phyloP scores from a whole-genome alignment of 495 filamentous ascomycete species.

The Neurospora sp. region DNA sequence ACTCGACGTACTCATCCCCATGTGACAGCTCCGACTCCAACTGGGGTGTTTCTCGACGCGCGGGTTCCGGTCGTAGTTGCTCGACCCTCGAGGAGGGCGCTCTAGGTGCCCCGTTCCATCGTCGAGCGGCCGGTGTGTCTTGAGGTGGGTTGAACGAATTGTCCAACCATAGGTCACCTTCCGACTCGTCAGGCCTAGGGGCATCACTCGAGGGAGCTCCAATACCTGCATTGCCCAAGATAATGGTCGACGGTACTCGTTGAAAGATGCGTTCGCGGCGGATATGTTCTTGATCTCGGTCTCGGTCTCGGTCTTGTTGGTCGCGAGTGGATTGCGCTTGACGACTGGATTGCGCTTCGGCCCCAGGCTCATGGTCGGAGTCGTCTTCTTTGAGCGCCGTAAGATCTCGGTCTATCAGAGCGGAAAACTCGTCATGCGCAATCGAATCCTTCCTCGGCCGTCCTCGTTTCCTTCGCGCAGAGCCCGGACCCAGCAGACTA shows the following conservation, averaged over 20 bases:
- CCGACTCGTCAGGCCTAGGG: neutral
- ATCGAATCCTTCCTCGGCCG: constrained; percentile 18
- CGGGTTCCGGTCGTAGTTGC: neutral
- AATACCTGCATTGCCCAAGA: neutral
- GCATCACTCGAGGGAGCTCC: neutral
- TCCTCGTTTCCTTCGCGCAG: constrained; percentile 21
- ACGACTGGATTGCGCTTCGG: neutral
- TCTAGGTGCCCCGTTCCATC: neutral
- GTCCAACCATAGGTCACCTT: neutral
- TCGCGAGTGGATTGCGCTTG: neutral
- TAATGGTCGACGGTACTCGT: neutral
- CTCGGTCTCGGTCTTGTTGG: neutral
- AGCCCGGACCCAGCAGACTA: constrained; percentile 3
- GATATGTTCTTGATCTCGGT: neutral
- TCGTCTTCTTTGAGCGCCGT: constrained; percentile 2
- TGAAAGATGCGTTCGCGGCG: neutral
- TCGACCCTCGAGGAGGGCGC: neutral
- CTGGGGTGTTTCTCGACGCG: constrained; percentile 1
- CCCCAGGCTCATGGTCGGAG: neutral
- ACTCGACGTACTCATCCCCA: constrained; percentile 7
- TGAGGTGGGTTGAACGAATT: neutral
- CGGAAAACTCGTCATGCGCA: constrained; percentile 9
- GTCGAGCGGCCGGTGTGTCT: neutral
- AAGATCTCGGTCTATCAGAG: constrained; percentile 6
- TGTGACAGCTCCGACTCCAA: constrained; percentile 8